Evolutionary conservation across 2,329 filamentous ascomycete genomes (phyloP).

Genomic region (Dactylellina sp.): DNA sequence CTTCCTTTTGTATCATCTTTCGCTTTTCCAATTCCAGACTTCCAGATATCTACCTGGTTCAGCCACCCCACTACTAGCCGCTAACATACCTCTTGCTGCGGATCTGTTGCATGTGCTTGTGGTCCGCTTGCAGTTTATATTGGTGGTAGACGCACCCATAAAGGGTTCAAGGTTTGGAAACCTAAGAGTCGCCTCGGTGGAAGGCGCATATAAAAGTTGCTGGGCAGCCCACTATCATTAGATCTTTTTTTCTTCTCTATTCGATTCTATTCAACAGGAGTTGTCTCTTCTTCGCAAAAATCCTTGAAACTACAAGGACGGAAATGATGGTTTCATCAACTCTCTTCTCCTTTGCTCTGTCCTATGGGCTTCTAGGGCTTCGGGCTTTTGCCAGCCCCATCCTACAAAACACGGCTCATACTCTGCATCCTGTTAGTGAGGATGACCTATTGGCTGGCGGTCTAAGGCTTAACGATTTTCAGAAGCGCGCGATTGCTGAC

Average conservation of each 20-base stretch:
- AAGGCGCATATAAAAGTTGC: slow-evolving; percentile 36
- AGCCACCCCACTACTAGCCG: slow-evolving; percentile 3
- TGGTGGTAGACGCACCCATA: neutral
- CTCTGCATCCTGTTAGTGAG: slow-evolving; percentile 28
- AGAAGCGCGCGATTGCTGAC: slow-evolving; percentile 30
- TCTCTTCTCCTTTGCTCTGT: slow-evolving; percentile 40
- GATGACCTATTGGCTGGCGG: slow-evolving; percentile 25
- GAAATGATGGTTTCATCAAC: slow-evolving; percentile 47
- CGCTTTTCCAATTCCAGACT: slow-evolving; percentile 27
- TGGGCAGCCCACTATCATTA: slow-evolving; percentile 15
- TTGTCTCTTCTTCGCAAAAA: slow-evolving; percentile 8
- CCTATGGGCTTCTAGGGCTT: slow-evolving; percentile 46
- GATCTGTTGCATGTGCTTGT: slow-evolving; percentile 33
- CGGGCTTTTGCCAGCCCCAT: slow-evolving; percentile 42
- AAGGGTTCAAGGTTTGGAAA: neutral
- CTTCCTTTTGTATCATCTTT: slow-evolving; percentile 42
- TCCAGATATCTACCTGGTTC: slow-evolving; percentile 16
- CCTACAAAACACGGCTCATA: neutral
- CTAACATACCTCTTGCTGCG: slow-evolving; percentile 1
- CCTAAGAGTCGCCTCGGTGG: neutral
- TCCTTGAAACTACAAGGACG: slow-evolving; percentile 24
- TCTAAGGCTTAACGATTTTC: slow-evolving; percentile 26
- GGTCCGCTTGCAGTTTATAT: neutral
- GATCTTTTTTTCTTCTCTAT: slow-evolving; percentile 16
- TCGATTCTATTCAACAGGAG: slow-evolving; percentile 22